Conservation (phyloP, 371 early-diverging fungal genomes). For the Cokeromyces recurvatus region DNA sequence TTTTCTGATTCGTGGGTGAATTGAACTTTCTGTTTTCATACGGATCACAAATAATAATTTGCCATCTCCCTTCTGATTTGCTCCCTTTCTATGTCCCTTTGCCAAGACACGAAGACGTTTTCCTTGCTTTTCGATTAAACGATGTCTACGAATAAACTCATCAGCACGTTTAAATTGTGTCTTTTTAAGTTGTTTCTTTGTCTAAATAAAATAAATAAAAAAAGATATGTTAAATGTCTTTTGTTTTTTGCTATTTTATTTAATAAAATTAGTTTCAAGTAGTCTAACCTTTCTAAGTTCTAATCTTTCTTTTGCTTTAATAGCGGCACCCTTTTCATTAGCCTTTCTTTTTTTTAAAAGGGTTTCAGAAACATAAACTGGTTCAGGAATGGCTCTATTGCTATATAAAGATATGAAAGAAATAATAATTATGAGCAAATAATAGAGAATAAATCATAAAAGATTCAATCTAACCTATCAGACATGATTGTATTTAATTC, state of each 20-base stretch:
- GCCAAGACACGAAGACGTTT: slow-evolving; percentile 69
- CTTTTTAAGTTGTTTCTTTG: slow-evolving; percentile 31
- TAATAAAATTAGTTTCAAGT: no score
- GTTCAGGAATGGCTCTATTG: slow-evolving; percentile 17
- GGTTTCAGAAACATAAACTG: slow-evolving; percentile 76
- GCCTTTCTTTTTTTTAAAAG: slow-evolving; percentile 95
- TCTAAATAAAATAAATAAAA: slow-evolving; percentile 3
- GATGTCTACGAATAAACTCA: slow-evolving; percentile 91
- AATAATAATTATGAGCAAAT: neutral
- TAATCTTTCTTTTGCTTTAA: slow-evolving; percentile 59
- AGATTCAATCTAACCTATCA: slow-evolving; percentile 10
- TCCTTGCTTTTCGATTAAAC: slow-evolving; percentile 76
- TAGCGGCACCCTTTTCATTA: slow-evolving; percentile 79
- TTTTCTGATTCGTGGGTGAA: slow-evolving; percentile 96
- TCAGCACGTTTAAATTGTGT: slow-evolving; percentile 95
- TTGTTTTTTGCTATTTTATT: neutral
- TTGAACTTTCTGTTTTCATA: slow-evolving; percentile 89
- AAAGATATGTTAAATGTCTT: neutral
- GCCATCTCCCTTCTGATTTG: slow-evolving; percentile 80
- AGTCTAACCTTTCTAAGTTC: slow-evolving; percentile 64
- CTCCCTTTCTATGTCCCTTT: slow-evolving; percentile 75
- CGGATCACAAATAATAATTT: slow-evolving; percentile 95
- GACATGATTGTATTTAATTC: slow-evolving; percentile 2
- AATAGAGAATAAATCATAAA: neutral
- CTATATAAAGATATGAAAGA: no score